phyloP scores from a whole-genome alignment of 176 grass and related monocot species.

The Musa acuminata region DNA sequence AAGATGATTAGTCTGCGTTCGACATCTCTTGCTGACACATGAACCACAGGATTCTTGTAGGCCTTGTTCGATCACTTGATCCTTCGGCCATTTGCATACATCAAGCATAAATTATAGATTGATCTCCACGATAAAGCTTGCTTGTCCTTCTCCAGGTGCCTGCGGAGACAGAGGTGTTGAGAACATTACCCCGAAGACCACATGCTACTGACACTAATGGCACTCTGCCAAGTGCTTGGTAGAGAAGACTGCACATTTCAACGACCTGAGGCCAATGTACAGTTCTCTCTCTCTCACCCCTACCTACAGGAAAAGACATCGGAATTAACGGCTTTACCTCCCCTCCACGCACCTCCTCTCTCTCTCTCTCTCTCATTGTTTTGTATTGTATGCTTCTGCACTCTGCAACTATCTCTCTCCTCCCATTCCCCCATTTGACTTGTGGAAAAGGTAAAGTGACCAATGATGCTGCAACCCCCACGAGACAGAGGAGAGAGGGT shows the following conservation, averaged over 20 bases:
- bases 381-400: not conserved
- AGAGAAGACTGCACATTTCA: not conserved
- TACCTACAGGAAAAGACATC: conserved; percentile 7
- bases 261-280: not conserved
- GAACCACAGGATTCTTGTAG: no score
- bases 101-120: no score
- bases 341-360: not conserved
- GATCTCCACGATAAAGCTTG: no score
- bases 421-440: conserved; percentile 15
- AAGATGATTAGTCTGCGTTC: not conserved
- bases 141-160: not conserved
- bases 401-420: not conserved
- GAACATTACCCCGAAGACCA: not conserved
- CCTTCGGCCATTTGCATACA: no score
- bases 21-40: no score
- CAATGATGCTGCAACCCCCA: conserved; percentile 15
- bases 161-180: not conserved
- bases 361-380: not conserved
- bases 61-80: no score
- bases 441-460: conserved; percentile 17
- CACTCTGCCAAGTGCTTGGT: not conserved
- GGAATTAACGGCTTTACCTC: conserved; percentile 22
- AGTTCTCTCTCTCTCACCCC: not conserved
- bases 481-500: conserved; percentile 13
- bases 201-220: not conserved